Evolutionary conservation across 2,329 filamentous ascomycete species (phyloP), one percentile per base, ranked within the genome.

Genomic region (Colletotrichum agaves): DNA sequence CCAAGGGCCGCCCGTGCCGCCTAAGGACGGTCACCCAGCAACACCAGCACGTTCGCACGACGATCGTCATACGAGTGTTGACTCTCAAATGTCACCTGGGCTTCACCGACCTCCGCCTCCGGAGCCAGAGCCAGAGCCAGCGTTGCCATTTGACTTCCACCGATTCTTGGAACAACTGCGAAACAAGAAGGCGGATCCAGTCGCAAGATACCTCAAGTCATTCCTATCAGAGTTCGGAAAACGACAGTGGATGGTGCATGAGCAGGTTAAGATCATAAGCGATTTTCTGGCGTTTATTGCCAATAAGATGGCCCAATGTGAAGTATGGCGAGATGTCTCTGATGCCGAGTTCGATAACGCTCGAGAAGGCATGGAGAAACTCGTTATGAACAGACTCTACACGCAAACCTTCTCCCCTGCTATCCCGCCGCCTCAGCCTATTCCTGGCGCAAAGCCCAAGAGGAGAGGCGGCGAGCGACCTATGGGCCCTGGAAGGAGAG

Each of bases 241-340:
- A 82, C 93, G 94, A 73, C 96, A 98, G 79, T 99, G 96, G 96
- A 97, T 97, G 93, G 96, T 98, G 6, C 96, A 99, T 77, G 96
- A 99, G 80, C 96, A 99, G 78, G 96, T 98, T 77, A 99, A 99
- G 81, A 98, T 99, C 70, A 97, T 99, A 69, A 90, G 93, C 72
- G 97, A 99, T 77, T 99, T 99, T 73, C 83, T 99, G 53, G 90
- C 94, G 49, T 99, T 99, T 75, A 99, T 99, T 71, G 92, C 93
- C 61, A 97, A 97, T 81, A 98, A 98, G 82, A 99, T 99, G 97
- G 93, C 91, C 13, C 88, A 93, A 71, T 99, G 96, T 75, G 96
- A 99, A 70, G 93, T 99, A 3, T 99, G 96, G 96, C 89, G 93
- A 64, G 93, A 96, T 37, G 93, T 98, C 0, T 97, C 94, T 0